Conservation (phyloP, 345 rosid species). For the Salix arbutifolia region DNA sequence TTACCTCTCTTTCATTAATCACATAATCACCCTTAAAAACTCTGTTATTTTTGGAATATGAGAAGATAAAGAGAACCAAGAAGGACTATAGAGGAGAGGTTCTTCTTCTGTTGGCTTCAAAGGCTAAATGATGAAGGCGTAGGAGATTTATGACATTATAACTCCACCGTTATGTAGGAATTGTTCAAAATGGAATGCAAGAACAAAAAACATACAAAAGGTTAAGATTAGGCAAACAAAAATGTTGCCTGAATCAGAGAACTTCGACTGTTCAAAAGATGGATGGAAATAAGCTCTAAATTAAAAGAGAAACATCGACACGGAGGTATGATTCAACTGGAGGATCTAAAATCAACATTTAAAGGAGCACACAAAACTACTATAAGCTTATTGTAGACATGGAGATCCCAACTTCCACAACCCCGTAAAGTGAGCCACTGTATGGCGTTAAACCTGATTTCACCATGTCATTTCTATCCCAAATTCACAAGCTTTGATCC, state of each 20-base stretch:
- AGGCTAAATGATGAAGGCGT: neutral
- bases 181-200: slow-evolving; percentile 4
- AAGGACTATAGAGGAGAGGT: neutral
- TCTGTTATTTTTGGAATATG: neutral
- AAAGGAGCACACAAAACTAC: neutral
- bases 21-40: neutral
- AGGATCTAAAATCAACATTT: neutral
- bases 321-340: neutral
- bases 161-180: neutral
- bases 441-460: neutral
- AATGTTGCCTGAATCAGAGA: neutral
- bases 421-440: neutral
- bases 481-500: neutral
- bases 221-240: neutral
- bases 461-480: neutral
- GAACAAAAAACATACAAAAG: neutral
- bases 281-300: neutral
- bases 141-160: neutral
- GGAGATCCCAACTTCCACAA: neutral
- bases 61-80: neutral
- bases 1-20: neutral
- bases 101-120: neutral
- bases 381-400: neutral
- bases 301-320: neutral
- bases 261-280: neutral